Conservation (phyloP, 805 yeast species). For the Saturnispora quitensis region DNA sequence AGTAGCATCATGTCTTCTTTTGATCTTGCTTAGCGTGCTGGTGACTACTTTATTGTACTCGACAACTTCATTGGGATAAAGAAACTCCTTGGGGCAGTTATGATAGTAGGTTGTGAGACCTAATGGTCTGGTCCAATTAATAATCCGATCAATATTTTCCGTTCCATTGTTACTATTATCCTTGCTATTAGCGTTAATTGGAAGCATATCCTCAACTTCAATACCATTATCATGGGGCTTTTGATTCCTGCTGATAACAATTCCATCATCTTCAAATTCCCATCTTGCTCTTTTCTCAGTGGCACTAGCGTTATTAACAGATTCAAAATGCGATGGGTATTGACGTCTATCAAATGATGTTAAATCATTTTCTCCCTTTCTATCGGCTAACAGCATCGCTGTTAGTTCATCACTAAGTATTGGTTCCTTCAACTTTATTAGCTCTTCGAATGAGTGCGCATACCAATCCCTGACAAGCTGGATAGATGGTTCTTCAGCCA, state of each 20-base stretch:
- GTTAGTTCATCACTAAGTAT: conserved; percentile 30
- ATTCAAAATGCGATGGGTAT: background rate
- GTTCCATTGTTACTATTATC: background rate
- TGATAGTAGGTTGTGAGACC: conserved; percentile 26
- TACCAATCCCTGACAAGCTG: conserved; percentile 79
- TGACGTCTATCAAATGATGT: background rate
- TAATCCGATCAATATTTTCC: conserved; percentile 3
- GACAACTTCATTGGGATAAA: conserved; percentile 66
- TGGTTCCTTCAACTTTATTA: conserved; percentile 58
- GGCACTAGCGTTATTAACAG: background rate
- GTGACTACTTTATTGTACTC: conserved; percentile 62
- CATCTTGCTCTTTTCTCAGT: conserved; percentile 4
- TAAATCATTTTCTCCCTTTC: conserved; percentile 1
- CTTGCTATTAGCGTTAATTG: background rate
- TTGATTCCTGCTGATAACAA: conserved; percentile 20
- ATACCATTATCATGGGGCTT: conserved; percentile 5
- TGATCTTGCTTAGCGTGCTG: conserved; percentile 59
- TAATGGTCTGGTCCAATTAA: conserved; percentile 11
- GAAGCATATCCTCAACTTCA: background rate
- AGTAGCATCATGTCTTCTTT: conserved; percentile 83
- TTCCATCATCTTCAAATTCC: conserved; percentile 42
- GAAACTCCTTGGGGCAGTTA: conserved; percentile 41
- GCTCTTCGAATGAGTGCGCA: conserved; percentile 80
- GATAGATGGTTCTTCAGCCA: conserved; percentile 66
- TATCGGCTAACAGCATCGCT: conserved; percentile 20